These are phyloP conservation scores for Sporobolomyces pararoseus DNA, from an alignment of 768 basidiomycete species.

Conservation along the genomic window DNA sequence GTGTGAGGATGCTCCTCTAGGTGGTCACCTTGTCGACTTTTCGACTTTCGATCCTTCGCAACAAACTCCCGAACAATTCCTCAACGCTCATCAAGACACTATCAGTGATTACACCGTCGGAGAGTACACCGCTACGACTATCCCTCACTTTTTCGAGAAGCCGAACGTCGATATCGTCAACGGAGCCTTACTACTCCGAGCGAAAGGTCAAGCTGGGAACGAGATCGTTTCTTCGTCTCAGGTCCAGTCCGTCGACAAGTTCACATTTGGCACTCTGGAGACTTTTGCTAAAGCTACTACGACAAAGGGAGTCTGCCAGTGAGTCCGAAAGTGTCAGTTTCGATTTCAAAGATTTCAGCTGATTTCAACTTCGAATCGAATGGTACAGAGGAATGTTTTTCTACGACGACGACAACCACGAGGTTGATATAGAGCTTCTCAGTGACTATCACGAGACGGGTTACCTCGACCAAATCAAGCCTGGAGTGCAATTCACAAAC, in stretches of 20 bases:
- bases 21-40: constrained; percentile 1
- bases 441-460: constrained; percentile 9
- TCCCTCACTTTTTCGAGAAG: neutral
- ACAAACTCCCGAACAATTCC: neutral
- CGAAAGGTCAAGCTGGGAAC: neutral
- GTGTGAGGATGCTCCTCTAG: neutral
- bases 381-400: neutral
- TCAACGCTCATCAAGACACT: neutral
- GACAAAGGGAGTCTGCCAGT: constrained; percentile 1
- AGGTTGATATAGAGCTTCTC: constrained; percentile 20
- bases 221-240: neutral
- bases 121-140: neutral
- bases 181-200: constrained; percentile 1
- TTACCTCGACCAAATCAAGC: neutral
- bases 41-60: neutral
- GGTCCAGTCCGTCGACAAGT: neutral
- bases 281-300: constrained; percentile 3
- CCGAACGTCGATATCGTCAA: constrained; percentile 17
- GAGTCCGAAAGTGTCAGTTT: neutral
- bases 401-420: neutral
- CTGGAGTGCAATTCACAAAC: constrained; percentile 15
- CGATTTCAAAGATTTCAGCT: no score
- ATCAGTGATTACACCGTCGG: neutral
- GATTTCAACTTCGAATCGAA: neutral
- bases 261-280: constrained; percentile 9